A percentile compares a stretch with the other conserved stretches of the same genome.
phyloP scores from a whole-genome alignment of 257 asterid genomes.

The Nicotiana attenuata region DNA sequence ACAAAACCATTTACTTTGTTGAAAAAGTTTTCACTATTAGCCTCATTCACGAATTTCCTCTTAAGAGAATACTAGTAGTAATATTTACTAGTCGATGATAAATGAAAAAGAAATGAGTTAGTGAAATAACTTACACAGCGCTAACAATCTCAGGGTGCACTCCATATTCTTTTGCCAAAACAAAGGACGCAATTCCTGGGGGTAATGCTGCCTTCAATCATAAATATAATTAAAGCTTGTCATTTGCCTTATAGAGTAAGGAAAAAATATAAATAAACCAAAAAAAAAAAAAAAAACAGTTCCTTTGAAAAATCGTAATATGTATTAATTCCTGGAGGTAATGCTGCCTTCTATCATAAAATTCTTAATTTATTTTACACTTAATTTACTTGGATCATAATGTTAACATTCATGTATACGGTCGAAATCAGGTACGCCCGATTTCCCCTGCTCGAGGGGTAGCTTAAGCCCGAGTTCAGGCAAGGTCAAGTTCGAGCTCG shows the following conservation, averaged over 20 bases:
- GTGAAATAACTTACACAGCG: slow-evolving; percentile 41
- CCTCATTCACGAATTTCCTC: not conserved
- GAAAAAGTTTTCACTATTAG: not conserved
- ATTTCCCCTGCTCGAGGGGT: no score
- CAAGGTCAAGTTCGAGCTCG: no score
- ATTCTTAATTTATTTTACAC: not conserved
- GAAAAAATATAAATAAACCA: not conserved
- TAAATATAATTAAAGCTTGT: not conserved
- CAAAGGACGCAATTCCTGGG: slow-evolving; percentile 41
- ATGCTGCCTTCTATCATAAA: no score
- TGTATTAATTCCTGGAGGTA: no score
- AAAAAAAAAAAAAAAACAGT: not conserved
- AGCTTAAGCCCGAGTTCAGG: no score
- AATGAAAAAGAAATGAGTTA: not conserved
- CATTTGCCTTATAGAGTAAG: not conserved
- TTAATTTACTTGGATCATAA: not conserved
- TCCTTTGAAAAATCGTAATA: not conserved
- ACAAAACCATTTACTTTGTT: not conserved
- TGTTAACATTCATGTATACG: not conserved
- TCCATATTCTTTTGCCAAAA: slow-evolving; percentile 51
- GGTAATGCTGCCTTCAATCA: slow-evolving; percentile 51
- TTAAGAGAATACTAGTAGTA: not conserved
- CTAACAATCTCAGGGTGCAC: slow-evolving; percentile 52
- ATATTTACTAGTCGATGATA: not conserved
- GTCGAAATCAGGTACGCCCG: no score